Percentiles rank a stretch among this genome's conserved stretches.
Evolutionary conservation across 805 yeast genomes (phyloP).

Genomic region (Schizosaccharomyces lindneri): DNA sequence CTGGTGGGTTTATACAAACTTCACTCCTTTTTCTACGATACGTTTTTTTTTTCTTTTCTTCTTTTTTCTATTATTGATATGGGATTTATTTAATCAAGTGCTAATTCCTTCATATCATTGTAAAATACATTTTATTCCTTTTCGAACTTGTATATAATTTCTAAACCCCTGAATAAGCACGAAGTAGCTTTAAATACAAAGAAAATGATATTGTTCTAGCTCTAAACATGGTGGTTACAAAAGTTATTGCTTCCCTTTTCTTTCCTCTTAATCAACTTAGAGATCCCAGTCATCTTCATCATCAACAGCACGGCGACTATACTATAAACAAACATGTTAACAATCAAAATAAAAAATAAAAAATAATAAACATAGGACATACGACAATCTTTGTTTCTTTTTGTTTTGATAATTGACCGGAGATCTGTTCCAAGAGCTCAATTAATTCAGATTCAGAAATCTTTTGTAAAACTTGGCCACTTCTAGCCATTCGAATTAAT

Average conservation of each 20-base stretch:
- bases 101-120: too few relatives aligned
- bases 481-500: conserved; percentile 39
- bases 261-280: neutral
- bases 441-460: conserved; percentile 66
- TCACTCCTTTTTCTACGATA: too few relatives aligned
- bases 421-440: conserved; percentile 55
- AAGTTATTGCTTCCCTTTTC: neutral
- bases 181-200: too few relatives aligned
- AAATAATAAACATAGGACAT: neutral
- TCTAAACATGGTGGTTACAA: neutral
- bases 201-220: too few relatives aligned
- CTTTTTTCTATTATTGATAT: too few relatives aligned
- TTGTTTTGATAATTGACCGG: conserved; percentile 35
- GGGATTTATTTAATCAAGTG: too few relatives aligned
- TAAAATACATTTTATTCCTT: too few relatives aligned
- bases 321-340: neutral
- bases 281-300: conserved; percentile 1
- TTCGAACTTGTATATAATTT: too few relatives aligned
- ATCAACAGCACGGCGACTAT: neutral
- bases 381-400: conserved; percentile 38
- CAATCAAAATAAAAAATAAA: too few relatives aligned
- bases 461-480: conserved; percentile 54
- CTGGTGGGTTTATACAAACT: too few relatives aligned
- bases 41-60: too few relatives aligned
- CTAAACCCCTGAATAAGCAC: too few relatives aligned